These are phyloP conservation scores for Penicillium sp. DNA, from an alignment of 2,329 filamentous ascomycete species.

Conservation along the genomic window DNA sequence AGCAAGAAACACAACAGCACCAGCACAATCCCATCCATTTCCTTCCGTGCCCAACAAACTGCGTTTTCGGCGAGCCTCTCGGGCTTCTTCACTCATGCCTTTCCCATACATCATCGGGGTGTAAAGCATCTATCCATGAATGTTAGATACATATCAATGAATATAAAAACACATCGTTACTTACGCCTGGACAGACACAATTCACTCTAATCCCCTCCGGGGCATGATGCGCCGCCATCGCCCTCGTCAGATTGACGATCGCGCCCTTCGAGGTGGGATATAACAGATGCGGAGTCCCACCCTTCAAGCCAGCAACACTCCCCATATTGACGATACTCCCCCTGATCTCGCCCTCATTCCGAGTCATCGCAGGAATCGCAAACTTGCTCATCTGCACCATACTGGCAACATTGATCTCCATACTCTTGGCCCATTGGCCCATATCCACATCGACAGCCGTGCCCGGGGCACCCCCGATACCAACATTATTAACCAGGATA, in stretches of 20 bases:
- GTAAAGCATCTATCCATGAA: conserved; percentile 48
- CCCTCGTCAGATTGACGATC: conserved; percentile 58
- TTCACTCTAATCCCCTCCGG: conserved; percentile 55
- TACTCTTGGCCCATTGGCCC: conserved; percentile 57
- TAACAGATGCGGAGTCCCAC: conserved; percentile 56
- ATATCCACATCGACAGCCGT: conserved; percentile 64
- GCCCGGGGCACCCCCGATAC: conserved; percentile 60
- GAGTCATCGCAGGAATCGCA: conserved; percentile 61
- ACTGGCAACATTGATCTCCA: conserved; percentile 65
- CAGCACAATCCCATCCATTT: conserved; percentile 57
- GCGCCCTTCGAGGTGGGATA: conserved; percentile 59
- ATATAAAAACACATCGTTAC: not conserved
- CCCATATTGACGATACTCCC: conserved; percentile 57
- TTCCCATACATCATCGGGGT: conserved; percentile 58
- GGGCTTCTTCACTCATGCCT: conserved; percentile 54
- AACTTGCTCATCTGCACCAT: conserved; percentile 68
- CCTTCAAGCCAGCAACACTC: conserved; percentile 56
- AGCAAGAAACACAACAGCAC: conserved; percentile 55
- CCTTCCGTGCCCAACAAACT: conserved; percentile 58
- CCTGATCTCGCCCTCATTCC: conserved; percentile 50
- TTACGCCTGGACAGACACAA: conserved; percentile 55
- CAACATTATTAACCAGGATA: conserved; percentile 67
- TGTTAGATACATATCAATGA: not conserved
- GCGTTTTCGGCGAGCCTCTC: conserved; percentile 52
- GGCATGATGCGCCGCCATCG: conserved; percentile 59